These are phyloP conservation scores for Globisporangium okanoganense DNA, from an alignment of 352 stramenopile species.

Conservation along the genomic window DNA sequence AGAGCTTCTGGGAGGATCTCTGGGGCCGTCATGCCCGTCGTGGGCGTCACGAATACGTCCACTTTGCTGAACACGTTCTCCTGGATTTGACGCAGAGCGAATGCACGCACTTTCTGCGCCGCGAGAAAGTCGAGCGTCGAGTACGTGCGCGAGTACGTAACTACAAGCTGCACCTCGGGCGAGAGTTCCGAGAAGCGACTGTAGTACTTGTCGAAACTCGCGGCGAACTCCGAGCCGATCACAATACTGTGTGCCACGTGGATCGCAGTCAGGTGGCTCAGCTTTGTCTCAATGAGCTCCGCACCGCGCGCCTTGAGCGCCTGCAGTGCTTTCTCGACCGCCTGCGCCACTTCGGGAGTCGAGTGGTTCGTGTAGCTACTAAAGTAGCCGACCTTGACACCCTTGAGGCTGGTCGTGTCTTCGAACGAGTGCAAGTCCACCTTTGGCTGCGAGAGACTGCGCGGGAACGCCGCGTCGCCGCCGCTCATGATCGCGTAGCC, in stretches of 20 bases:
- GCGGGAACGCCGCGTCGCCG: conserved; percentile 38
- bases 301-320: conserved; percentile 56
- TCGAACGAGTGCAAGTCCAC: conserved; percentile 58
- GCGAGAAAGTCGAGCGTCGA: conserved; percentile 78
- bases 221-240: conserved; percentile 78
- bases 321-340: conserved; percentile 43
- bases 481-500: conserved; percentile 84
- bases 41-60: conserved; percentile 87
- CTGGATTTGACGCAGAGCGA: conserved; percentile 70
- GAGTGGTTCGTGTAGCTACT: conserved; percentile 70
- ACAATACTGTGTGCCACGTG: conserved; percentile 78
- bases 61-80: conserved; percentile 78
- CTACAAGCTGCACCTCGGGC: conserved; percentile 65
- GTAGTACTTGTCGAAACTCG: conserved; percentile 67
- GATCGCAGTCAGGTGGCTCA: conserved; percentile 78
- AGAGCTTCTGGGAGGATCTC: conserved; percentile 50
- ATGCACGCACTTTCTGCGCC: conserved; percentile 81
- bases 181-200: conserved; percentile 51
- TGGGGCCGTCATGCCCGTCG: conserved; percentile 73
- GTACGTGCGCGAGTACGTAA: conserved; percentile 66
- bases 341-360: conserved; percentile 45
- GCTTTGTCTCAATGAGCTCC: conserved; percentile 64
- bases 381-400: conserved; percentile 80
- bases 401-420: conserved; percentile 45
- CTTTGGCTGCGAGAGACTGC: conserved; percentile 41